phyloP scores from a whole-genome alignment of 768 basidiomycete genomes.

The Kwoniella sp. region DNA sequence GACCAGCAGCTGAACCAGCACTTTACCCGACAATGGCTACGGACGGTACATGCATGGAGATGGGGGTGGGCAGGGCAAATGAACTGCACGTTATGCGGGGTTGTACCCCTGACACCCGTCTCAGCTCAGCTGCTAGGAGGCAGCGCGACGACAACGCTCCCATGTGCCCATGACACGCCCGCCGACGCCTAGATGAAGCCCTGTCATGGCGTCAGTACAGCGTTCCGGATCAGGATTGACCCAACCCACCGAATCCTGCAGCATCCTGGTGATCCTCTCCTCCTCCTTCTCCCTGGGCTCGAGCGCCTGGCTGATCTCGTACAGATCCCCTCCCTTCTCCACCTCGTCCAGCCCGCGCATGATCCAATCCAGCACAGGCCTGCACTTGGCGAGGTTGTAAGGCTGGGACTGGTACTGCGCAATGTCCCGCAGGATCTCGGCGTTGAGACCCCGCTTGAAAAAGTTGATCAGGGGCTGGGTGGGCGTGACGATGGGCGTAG shows the following conservation, averaged over 20 bases:
- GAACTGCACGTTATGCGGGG: too few relatives aligned
- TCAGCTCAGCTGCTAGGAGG: too few relatives aligned
- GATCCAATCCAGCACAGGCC: conserved; percentile 67
- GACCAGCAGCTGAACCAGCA: too few relatives aligned
- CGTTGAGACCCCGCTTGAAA: conserved; percentile 86
- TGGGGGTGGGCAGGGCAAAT: too few relatives aligned
- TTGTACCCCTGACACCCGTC: too few relatives aligned
- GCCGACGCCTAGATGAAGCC: too few relatives aligned
- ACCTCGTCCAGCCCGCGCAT: conserved; percentile 69
- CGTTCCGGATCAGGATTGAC: not conserved
- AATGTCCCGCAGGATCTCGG: conserved; percentile 95
- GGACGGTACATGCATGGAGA: too few relatives aligned
- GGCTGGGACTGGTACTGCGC: conserved; percentile 89
- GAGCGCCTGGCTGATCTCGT: conserved; percentile 75
- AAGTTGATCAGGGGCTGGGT: conserved; percentile 71
- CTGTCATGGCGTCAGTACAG: too few relatives aligned
- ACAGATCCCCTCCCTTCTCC: conserved; percentile 54
- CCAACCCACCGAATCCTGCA: conserved; percentile 42
- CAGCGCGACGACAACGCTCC: too few relatives aligned
- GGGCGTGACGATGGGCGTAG: conserved; percentile 59
- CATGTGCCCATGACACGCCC: too few relatives aligned
- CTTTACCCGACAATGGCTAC: too few relatives aligned
- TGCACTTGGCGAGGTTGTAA: conserved; percentile 74
- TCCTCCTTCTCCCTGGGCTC: conserved; percentile 95
- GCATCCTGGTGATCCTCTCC: conserved; percentile 70